Conservation (phyloP, 768 basidiomycete genomes). For the Macrolepiota fuliginosa region DNA sequence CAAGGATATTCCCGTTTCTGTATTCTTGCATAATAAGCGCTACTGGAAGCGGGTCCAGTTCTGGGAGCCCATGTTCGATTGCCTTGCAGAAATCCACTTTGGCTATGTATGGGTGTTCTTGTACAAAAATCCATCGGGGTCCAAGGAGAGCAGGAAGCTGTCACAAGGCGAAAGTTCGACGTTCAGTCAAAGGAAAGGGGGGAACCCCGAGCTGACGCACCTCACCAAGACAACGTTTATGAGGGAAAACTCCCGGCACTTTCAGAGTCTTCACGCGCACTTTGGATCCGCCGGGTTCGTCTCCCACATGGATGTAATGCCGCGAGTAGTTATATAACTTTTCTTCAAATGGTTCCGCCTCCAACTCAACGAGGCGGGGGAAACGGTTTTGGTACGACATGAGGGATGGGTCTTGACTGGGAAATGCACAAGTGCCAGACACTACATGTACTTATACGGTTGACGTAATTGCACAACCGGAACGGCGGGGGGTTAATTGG, state of each 20-base stretch:
- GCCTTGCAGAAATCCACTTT: not conserved
- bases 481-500: too few relatives aligned
- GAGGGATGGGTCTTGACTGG: not conserved
- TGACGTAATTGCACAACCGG: too few relatives aligned
- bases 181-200: not conserved
- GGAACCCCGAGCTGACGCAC: not conserved
- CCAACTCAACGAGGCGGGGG: not conserved
- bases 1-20: conserved; percentile 2
- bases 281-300: not conserved
- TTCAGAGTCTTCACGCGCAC: not conserved
- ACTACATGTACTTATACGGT: too few relatives aligned
- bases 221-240: not conserved
- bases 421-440: too few relatives aligned
- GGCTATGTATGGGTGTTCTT: not conserved
- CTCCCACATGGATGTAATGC: not conserved
- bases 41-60: not conserved
- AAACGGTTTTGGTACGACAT: not conserved
- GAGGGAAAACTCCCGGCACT: not conserved
- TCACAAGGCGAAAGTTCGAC: not conserved
- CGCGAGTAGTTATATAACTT: not conserved
- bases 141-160: not conserved
- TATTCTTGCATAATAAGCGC: conserved; percentile 6
- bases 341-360: not conserved
- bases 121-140: not conserved
- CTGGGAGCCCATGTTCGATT: not conserved